These are phyloP conservation scores for Boletus subcaerulescens DNA, from an alignment of 768 basidiomycete species.

Conservation along the genomic window DNA sequence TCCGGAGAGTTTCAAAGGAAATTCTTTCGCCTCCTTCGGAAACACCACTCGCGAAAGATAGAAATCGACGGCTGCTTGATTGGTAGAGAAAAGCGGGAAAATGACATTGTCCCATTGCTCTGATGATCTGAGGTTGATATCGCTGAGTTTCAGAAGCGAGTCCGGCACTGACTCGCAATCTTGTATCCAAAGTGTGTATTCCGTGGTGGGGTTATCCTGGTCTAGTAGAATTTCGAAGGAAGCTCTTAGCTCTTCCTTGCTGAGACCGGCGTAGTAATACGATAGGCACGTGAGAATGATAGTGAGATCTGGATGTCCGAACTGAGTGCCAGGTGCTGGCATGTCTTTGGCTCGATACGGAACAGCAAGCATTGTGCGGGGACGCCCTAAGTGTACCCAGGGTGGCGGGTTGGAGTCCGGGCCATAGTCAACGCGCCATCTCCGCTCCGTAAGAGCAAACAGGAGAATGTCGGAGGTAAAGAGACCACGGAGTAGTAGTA, in stretches of 20 bases:
- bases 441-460: no score
- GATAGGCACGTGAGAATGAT: slow-evolving; percentile 31
- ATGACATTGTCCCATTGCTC: slow-evolving; percentile 2
- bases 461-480: no score
- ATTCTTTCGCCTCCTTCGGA: slow-evolving; percentile 32
- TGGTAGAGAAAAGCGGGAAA: background rate
- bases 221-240: slow-evolving; percentile 1
- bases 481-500: no score
- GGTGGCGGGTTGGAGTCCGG: no score
- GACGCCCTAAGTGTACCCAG: no score
- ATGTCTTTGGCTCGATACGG: slow-evolving; percentile 37
- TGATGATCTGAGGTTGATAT: slow-evolving; percentile 2
- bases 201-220: background rate
- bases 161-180: background rate
- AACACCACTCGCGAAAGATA: slow-evolving; percentile 33
- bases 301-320: slow-evolving; percentile 35
- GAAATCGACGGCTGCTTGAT: slow-evolving; percentile 2
- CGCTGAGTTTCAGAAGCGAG: background rate
- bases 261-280: slow-evolving; percentile 29
- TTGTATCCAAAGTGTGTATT: background rate
- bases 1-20: slow-evolving; percentile 25
- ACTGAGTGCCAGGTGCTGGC: slow-evolving; percentile 30
- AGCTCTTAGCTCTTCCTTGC: background rate
- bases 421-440: background rate
- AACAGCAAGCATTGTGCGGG: no score